Evolutionary conservation across 441 rosid genomes (phyloP), one percentile per base, ranked within the genome.

Genomic region (Flueggea neowawraea): DNA sequence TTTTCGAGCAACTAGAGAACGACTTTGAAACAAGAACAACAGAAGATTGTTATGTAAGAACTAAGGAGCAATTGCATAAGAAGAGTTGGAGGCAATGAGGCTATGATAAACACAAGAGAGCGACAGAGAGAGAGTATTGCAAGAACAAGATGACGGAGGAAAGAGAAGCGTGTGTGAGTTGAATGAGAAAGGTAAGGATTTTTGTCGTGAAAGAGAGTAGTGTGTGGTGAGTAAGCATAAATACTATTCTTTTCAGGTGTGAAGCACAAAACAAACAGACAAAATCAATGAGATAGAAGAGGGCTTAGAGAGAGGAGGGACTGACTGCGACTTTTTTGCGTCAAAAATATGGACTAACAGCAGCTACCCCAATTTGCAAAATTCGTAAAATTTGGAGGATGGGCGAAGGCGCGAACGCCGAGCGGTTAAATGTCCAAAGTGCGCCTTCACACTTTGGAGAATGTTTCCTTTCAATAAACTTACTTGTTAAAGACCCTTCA

Each of bases 181-280:
- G 28, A 22, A 22, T 22, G 28, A 22, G 28, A 22, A 22, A 22
- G 28, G 28, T 22, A 22, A 22, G 28, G 28, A 71, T 6, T 61
- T 70, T 73, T 71, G 16, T 80, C 74, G 83, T 78, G 85, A 73
- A 63, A 12, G 13, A 41, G 39, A 67, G 47, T 48, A 75, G 85
- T 85, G 86, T 73, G 70, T 16, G 66, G 77, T 77, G 85, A 83
- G 71, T 54, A 77, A 67, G 81, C 84, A 72, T 78, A 73, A 52
- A 78, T 65, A 71, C 60, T 14, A 56, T 41, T 51, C 15, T 41
- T 66, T 75, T 59, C 31, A 12, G 55, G 55, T 43, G 64, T 51
- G 5, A 41, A 28, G 8, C 28, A 22, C 2, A 22, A 22, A 22
- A 22, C 28, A 22, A 22, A 22, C 28, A 22, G 28, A 22, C 28